These are phyloP conservation scores for Fraxinus dipetala DNA, from an alignment of 305 asterid genomes.

Conservation along the genomic window DNA sequence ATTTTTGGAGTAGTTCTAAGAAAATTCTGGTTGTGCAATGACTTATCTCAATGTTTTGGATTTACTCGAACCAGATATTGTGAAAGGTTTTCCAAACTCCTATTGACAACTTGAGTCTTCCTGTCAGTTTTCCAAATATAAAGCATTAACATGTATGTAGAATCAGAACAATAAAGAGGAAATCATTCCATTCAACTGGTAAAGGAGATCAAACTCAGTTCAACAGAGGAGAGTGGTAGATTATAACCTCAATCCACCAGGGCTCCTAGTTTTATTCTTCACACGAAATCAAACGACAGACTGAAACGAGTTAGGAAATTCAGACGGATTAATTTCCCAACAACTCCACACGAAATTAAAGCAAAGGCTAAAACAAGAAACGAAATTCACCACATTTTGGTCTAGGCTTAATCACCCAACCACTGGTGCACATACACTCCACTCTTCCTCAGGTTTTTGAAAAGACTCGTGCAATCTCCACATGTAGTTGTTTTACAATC, in stretches of 20 bases:
- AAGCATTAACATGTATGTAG: background rate
- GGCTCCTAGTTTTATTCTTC: slow-evolving; percentile 40
- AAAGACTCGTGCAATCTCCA: slow-evolving; percentile 47
- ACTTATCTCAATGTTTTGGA: background rate
- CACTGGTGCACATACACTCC: slow-evolving; percentile 75
- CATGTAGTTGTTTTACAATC: slow-evolving; percentile 31
- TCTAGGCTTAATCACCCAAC: slow-evolving; percentile 39
- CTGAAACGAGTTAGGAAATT: background rate
- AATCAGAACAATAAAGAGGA: background rate
- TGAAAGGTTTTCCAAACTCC: background rate
- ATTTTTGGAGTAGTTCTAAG: background rate
- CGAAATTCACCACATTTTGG: slow-evolving; percentile 4
- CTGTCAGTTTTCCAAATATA: too few relatives aligned
- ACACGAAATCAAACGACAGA: background rate
- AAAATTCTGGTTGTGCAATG: background rate
- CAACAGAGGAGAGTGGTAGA: slow-evolving; percentile 20
- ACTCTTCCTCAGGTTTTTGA: slow-evolving; percentile 53
- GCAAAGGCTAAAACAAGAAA: background rate
- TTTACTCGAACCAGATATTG: background rate
- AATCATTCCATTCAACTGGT: background rate
- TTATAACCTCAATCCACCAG: slow-evolving; percentile 30
- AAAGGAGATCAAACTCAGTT: slow-evolving; percentile 2
- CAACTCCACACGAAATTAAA: background rate
- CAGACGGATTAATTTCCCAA: background rate
- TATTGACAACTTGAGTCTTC: background rate